phyloP scores from a whole-genome alignment of 768 basidiomycete genomes.

The Hygrophorus pudorinus region DNA sequence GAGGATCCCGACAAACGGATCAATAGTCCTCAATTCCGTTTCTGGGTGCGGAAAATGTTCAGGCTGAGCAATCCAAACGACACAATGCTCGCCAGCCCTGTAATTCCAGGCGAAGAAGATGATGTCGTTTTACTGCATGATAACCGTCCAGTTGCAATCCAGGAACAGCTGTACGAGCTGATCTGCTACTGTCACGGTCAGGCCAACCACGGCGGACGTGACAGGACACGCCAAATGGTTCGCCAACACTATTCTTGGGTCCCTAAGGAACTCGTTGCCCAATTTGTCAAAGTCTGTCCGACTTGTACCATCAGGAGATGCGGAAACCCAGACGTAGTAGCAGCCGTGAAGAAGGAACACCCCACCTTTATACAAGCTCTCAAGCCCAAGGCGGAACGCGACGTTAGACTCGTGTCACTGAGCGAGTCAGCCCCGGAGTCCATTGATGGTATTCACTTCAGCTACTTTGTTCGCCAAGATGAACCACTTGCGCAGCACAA shows the following conservation, averaged over 20 bases:
- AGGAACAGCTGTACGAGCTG: conserved; percentile 71
- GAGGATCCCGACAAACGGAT: conserved; percentile 35
- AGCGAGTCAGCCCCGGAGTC: no score
- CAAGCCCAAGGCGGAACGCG: neutral
- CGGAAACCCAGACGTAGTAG: conserved; percentile 18
- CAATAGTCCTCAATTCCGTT: conserved; percentile 62
- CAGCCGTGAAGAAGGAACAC: neutral
- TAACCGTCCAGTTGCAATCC: conserved; percentile 61
- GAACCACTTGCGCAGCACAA: neutral
- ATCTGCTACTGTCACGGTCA: conserved; percentile 64
- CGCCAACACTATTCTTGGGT: conserved; percentile 71
- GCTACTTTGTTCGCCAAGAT: neutral
- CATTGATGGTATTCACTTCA: no score
- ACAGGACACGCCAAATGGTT: conserved; percentile 63
- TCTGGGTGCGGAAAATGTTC: conserved; percentile 83
- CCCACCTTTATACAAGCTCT: neutral
- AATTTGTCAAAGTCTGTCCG: conserved; percentile 72
- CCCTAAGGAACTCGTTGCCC: conserved; percentile 73
- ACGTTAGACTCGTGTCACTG: neutral
- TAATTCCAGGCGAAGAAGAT: conserved; percentile 6
- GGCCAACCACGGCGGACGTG: conserved; percentile 64
- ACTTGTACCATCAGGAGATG: conserved; percentile 50
- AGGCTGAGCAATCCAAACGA: conserved; percentile 26
- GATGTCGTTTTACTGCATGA: conserved; percentile 56
- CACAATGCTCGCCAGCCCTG: conserved; percentile 12